A percentile compares a stretch with the other conserved stretches of the same genome.
These are phyloP conservation scores for Panaeolus papilionaceus DNA, from an alignment of 768 basidiomycete species.

Conservation along the genomic window DNA sequence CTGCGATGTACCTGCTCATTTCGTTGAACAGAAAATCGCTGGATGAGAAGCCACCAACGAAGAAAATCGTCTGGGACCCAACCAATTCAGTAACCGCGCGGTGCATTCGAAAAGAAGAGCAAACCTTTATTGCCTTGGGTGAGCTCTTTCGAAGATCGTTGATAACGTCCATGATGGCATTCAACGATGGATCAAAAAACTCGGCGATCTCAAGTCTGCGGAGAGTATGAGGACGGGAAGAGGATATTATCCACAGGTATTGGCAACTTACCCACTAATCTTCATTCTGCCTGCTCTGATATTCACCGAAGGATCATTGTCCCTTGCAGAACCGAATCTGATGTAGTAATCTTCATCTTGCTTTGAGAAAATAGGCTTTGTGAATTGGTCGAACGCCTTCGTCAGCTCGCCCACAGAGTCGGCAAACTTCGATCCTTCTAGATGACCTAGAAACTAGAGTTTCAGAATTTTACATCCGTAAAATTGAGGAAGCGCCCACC, in stretches of 20 bases:
- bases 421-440: conserved; percentile 41
- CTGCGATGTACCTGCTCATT: conserved; percentile 42
- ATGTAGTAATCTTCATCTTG: conserved; percentile 42
- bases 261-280: conserved; percentile 34
- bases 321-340: conserved; percentile 44
- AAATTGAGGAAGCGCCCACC: background rate
- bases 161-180: conserved; percentile 43
- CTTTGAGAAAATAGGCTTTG: conserved; percentile 46
- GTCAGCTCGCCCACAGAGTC: conserved; percentile 46
- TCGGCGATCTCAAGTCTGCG: conserved; percentile 37
- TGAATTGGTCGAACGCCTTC: conserved; percentile 46
- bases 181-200: conserved; percentile 51
- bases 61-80: conserved; percentile 43
- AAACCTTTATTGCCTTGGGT: conserved; percentile 35
- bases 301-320: conserved; percentile 41
- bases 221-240: background rate
- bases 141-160: conserved; percentile 36
- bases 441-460: conserved; percentile 33
- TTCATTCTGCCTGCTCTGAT: conserved; percentile 51
- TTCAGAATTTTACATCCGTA: background rate
- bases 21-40: conserved; percentile 54
- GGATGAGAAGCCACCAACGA: conserved; percentile 61
- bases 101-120: background rate
- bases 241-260: background rate
- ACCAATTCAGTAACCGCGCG: background rate